phyloP scores from a whole-genome alignment of 495 filamentous ascomycete species.

The Hypoxylon lienhwacheense region DNA sequence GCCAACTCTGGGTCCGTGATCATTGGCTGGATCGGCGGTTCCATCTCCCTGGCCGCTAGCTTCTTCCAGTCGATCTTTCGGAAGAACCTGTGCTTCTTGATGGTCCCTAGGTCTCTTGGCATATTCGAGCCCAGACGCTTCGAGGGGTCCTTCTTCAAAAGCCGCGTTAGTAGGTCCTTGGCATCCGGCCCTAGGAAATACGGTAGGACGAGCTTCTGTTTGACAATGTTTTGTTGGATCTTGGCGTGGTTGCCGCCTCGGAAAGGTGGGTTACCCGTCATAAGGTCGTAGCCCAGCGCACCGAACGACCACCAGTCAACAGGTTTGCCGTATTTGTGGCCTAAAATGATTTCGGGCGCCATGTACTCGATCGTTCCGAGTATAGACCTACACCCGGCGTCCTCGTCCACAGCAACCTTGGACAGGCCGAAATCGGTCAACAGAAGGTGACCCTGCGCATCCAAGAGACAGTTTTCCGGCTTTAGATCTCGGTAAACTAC shows the following conservation, averaged over 20 bases:
- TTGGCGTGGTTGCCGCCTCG: constrained; percentile 85
- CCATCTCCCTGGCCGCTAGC: constrained; percentile 74
- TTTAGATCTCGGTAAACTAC: constrained; percentile 97
- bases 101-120: constrained; percentile 79
- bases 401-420: constrained; percentile 86
- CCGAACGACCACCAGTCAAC: constrained; percentile 99
- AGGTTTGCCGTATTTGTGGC: constrained; percentile 83
- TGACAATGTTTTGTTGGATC: constrained; percentile 89
- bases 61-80: constrained; percentile 90
- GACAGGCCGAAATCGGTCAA: constrained; percentile 96
- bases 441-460: constrained; percentile 86
- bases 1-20: constrained; percentile 93
- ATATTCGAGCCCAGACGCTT: constrained; percentile 87
- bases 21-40: constrained; percentile 84
- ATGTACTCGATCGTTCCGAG: constrained; percentile 97
- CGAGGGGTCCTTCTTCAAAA: constrained; percentile 85
- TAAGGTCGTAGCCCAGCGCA: constrained; percentile 84
- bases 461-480: constrained; percentile 95
- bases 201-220: constrained; percentile 81
- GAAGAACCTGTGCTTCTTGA: constrained; percentile 97
- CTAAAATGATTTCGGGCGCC: constrained; percentile 90
- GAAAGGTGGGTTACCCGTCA: constrained; percentile 90
- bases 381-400: constrained; percentile 78
- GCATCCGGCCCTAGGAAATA: constrained; percentile 88
- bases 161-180: constrained; percentile 85